A percentile compares a stretch with the other conserved stretches of the same genome.
These are phyloP conservation scores for Mycogone perniciosa DNA, from an alignment of 2,329 filamentous ascomycete species.

Conservation along the genomic window DNA sequence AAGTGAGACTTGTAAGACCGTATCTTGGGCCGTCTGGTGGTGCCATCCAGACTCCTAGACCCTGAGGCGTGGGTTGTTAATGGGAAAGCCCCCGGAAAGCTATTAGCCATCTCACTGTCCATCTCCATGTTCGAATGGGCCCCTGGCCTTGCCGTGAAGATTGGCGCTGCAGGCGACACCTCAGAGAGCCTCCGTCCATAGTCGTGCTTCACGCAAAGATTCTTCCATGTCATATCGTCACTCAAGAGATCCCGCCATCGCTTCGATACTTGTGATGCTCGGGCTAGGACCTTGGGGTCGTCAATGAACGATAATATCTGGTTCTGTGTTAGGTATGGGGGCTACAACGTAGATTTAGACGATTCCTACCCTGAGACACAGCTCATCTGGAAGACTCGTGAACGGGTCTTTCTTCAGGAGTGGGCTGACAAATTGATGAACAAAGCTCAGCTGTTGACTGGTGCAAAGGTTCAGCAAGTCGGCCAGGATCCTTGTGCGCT, in stretches of 20 bases:
- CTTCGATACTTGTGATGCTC: conserved; percentile 92
- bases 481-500: conserved; percentile 74
- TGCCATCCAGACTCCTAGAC: conserved; percentile 52
- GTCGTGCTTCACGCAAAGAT: conserved; percentile 91
- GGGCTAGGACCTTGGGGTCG: conserved; percentile 86
- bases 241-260: conserved; percentile 89
- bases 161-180: conserved; percentile 32
- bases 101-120: conserved; percentile 32
- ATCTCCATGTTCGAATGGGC: conserved; percentile 24
- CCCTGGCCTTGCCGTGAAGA: conserved; percentile 24
- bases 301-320: conserved; percentile 95
- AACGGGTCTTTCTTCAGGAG: conserved; percentile 95
- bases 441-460: conserved; percentile 90
- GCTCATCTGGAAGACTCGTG: conserved; percentile 81
- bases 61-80: conserved; percentile 29
- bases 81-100: conserved; percentile 40
- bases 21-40: conserved; percentile 51
- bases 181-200: conserved; percentile 61
- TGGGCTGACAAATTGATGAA: conserved; percentile 92
- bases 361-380: conserved; percentile 75
- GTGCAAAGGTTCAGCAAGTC: conserved; percentile 92
- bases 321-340: not conserved
- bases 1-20: conserved; percentile 94
- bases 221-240: conserved; percentile 98
- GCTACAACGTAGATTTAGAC: not conserved